Percentiles rank a stretch among this genome's conserved stretches.
Conservation (phyloP, 345 rosid species). For the Brassica nigra region DNA sequence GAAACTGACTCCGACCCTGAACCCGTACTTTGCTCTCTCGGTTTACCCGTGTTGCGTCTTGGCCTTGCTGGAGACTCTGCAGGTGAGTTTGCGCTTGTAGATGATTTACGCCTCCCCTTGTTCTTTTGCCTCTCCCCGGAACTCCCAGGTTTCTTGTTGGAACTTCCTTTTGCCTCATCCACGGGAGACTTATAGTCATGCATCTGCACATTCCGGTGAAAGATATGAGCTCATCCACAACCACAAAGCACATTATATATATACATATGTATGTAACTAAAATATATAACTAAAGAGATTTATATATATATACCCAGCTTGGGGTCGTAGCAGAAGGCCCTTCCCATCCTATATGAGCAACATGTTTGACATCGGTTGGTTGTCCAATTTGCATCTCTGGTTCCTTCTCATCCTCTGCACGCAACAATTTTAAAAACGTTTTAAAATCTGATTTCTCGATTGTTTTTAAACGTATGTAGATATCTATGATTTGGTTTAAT, state of each 20-base stretch:
- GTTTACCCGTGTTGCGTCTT: conserved; percentile 35
- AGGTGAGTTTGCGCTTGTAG: conserved; percentile 35
- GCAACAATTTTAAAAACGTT: conserved; percentile 24
- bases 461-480: not conserved
- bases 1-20: conserved; percentile 33
- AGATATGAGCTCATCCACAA: conserved; percentile 53
- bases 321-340: conserved; percentile 61
- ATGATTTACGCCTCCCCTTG: conserved; percentile 39
- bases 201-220: conserved; percentile 50
- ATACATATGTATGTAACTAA: not conserved
- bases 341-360: conserved; percentile 95
- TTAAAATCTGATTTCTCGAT: not conserved
- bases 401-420: conserved; percentile 78
- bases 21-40: conserved; percentile 23
- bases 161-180: conserved; percentile 27
- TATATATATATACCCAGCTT: conserved; percentile 54
- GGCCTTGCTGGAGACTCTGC: conserved; percentile 38
- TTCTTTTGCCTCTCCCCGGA: conserved; percentile 24
- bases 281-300: not conserved
- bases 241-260: not conserved
- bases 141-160: conserved; percentile 26
- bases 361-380: conserved; percentile 97
- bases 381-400: conserved; percentile 78
- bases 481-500: not conserved
- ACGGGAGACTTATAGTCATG: conserved; percentile 49